Percentiles rank a stretch among this genome's conserved stretches.
Conservation (phyloP, 2,329 filamentous ascomycete species). For the Aspergillus piperis region DNA sequence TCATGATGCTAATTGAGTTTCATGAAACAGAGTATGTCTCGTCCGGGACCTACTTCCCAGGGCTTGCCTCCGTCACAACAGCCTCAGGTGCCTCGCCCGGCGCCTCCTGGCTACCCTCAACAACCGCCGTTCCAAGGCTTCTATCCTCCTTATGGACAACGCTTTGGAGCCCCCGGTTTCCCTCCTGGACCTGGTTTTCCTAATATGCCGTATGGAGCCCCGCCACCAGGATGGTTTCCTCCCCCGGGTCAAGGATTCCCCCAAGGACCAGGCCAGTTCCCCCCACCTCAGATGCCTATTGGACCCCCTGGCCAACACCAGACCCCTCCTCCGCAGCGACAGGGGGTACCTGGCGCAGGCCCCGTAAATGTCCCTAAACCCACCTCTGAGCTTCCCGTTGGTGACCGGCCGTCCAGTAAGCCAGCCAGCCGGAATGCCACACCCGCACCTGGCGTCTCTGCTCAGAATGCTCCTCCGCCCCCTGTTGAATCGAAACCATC, state of each 20-base stretch:
- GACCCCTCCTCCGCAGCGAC: slow-evolving; percentile 38
- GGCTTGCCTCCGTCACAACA: slow-evolving; percentile 46
- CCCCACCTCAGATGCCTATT: slow-evolving; percentile 58
- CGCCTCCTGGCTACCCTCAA: slow-evolving; percentile 43
- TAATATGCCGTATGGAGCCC: slow-evolving; percentile 76
- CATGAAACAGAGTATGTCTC: slow-evolving; percentile 44
- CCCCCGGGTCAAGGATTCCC: slow-evolving; percentile 74
- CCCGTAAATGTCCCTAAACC: slow-evolving; percentile 34
- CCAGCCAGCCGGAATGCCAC: slow-evolving; percentile 37
- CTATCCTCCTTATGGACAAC: slow-evolving; percentile 49
- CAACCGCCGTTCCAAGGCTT: slow-evolving; percentile 47
- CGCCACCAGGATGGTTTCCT: slow-evolving; percentile 73
- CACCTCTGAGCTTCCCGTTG: slow-evolving; percentile 48
- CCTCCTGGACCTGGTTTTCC: slow-evolving; percentile 66
- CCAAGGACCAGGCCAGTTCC: slow-evolving; percentile 65
- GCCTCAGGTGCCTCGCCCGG: slow-evolving; percentile 41
- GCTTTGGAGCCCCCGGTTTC: slow-evolving; percentile 52
- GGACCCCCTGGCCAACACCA: slow-evolving; percentile 55
- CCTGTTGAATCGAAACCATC: slow-evolving; percentile 43
- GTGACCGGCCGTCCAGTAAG: slow-evolving; percentile 40
- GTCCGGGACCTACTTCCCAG: slow-evolving; percentile 43
- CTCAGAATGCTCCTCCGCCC: slow-evolving; percentile 37
- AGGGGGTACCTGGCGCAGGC: slow-evolving; percentile 31
- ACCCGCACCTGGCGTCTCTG: slow-evolving; percentile 31
- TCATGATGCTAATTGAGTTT: slow-evolving; percentile 23